Base-by-base conservation (phyloP, 805 yeast genomes). In the Wickerhamiella parazyma region DNA sequence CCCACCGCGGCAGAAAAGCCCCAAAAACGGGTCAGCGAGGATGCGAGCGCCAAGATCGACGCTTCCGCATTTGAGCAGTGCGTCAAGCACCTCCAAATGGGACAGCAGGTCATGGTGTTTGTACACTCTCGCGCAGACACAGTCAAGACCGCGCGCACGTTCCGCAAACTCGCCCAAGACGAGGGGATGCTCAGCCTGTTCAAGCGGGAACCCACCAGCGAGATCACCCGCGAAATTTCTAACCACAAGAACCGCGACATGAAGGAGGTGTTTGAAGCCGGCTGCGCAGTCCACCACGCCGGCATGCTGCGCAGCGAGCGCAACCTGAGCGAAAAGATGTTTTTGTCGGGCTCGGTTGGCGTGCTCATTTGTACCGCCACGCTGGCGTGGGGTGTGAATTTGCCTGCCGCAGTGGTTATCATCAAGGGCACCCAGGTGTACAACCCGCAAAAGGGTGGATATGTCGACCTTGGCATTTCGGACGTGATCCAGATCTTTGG, bases 401-500 rank as follows among this genome's bases (percentile, higher is more conserved):
- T 91, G 47, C 98, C 99, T 1, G 98, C 98, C 6, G 96, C 95
- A 1, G 95, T 86, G 33, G 99, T 91, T 17, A 83, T 91, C 49
- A 77, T 91, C 25, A 91, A 91, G 55, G 99, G 99, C 0, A 91
- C 99, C 0, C 95, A 89, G 56, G 86, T 91, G 0, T 91, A 91
- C 57, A 94, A 91, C 58, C 72, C 97, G 0, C 84, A 87, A 58
- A 80, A 80, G 42, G 98, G 98, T 70, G 98, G 98, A 0, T 84
- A 78, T 56, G 75, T 80, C 2, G 98, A 91, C 57, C 66, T 93
- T 33, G 97, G 97, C 1, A 89, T 91, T 14, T 81, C 95, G 0
- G 99, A 91, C 64, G 95, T 91, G 33, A 81, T 93, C 48, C 99
- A 91, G 66, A 91, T 91, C 51, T 91, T 91, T 65, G 99, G 99